Base-by-base conservation (phyloP, 805 yeast genomes). In the Candida sithepensis region DNA sequence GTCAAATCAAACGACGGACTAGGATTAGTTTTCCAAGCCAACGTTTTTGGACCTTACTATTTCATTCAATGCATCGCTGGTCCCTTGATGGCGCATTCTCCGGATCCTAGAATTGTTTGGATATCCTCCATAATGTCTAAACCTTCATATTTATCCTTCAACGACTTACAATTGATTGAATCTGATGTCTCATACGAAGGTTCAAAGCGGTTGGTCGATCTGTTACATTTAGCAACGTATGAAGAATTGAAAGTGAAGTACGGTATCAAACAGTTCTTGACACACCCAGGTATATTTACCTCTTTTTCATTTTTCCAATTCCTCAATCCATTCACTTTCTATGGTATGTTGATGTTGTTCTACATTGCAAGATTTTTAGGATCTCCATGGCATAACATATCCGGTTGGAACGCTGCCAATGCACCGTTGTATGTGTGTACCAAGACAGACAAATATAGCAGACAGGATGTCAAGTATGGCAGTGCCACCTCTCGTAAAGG, bases 11-110 rank as follows among this genome's bases (percentile, higher is more conserved):
- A 60, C 18, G 99, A 94, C 66, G 90, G 80, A 0, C 57, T 92
- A 72, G 97, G 98, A 1, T 69, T 86, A 26, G 89, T 90, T 3
- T 94, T 92, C 70, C 96, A 94, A 67, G 95, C 94, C 4, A 94
- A 94, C 62, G 96, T 92, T n/a, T 88, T 94, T 68, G 96, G 96
- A 0, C 98, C 98, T 2, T 91, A 87, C 69, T 94, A 83, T 65
- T 69, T 94, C 45, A 74, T 91, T 45, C 87, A 85, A 55, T 82
- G 78, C 52, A 67, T 92, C 19, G 64, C 73, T 36, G 79, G 79
- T 2, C 66, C 80, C 33, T 67, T 91, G n/a, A 54, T 66, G 9
- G 63, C 67, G 2, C 56, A 59, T 22, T 59, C 64, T 0, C 69
- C 72, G 2, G 67, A 69, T 26, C 90, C 94, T 0, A 76, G 77